Base-by-base conservation (phyloP, 306 rosid species). In the Lathyrus oleraceus region DNA sequence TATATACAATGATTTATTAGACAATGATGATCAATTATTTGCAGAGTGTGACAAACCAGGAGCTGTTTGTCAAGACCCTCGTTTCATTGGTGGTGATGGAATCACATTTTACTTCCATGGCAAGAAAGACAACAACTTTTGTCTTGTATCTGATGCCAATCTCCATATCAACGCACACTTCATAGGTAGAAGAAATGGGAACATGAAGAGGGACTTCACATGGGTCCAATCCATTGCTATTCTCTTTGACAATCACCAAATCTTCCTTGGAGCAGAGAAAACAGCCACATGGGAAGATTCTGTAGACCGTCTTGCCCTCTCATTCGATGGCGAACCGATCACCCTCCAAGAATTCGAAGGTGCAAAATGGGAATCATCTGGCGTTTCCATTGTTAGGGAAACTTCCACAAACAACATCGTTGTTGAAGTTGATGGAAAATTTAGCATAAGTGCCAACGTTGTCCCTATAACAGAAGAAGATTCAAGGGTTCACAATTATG, bases 21-120 rank as follows among this genome's bases (percentile, higher is more conserved):
- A 30, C 36, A 30, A 30, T 30, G 36, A 5, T 5, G 8, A 5
- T 6, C 5, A 6, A 5, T 30, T 30, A 23, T 0, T 32, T 1
- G 56, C 49, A 77, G 82, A 35, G 4, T 81, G 80, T 21, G 82
- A 81, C 58, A 73, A 54, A 59, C 82, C 85, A 56, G 82, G 85
- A 64, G 76, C 79, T 7, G 86, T 82, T 23, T 82, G 86, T 38
- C 83, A 75, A 40, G 83, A 89, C 30, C 93, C 93, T 16, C 83
- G 89, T 48, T 86, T 88, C 73, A 78, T 85, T 2, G 91, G 91
- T 13, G 89, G 91, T 3, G 87, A 88, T 62, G 95, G 91, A 5
- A 56, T 80, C 63, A 84, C 87, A 10, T 88, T 88, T 65, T 88
- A 84, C 84, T 89, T 89, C 84, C 96, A 89, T 7, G 90, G 90